Base-by-base conservation (phyloP, 2,329 filamentous ascomycete species). In the Stagonosporopsis vannaccii region DNA sequence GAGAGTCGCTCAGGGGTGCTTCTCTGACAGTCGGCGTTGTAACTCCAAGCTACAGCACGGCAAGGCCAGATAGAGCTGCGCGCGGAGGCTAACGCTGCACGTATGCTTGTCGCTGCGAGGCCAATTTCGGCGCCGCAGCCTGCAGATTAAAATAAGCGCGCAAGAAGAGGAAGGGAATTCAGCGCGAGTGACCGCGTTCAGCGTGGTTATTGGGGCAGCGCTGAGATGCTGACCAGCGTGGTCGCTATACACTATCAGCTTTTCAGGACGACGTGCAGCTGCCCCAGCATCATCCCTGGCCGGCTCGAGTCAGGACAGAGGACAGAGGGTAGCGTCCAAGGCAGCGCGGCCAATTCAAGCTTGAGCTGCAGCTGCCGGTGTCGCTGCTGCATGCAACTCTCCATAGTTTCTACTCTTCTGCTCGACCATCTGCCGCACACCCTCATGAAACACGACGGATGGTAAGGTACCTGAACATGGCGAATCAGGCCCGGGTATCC, bases 1-100 rank as follows among this genome's bases (percentile, higher is more conserved):
- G 15, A 20, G 46, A 33, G 48, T 25, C 19, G 41, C 25, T 58
- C 58, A 58, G 52, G 56, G 60, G 23, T 15, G 40, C 53, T 51
- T 58, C 47, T 60, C 60, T 61, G 58, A 64, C 62, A 48, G 48
- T 62, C 58, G 51, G 60, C 56, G 59, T 59, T 58, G 47, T 51
- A 46, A 13, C 36, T 51, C 53, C 19, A 56, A 53, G 53, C 51
- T 61, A 56, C 51, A 50, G 62, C 62, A 58, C 35, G 43, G 57
- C 46, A 54, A 44, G 11, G 62, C 58, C 57, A 54, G 54, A 60
- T 57, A 47, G 53, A 61, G 61, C 58, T 51, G 60, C 60, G 62
- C 53, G 55, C 56, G 51, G 41, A 35, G 47, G 46, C 62, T 64
- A 58, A 43, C 11, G 30, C 32, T 32, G 50, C 37, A 54, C 50